Evolutionary conservation across 805 yeast genomes (phyloP).

Genomic region (Candida endomychidarum): DNA sequence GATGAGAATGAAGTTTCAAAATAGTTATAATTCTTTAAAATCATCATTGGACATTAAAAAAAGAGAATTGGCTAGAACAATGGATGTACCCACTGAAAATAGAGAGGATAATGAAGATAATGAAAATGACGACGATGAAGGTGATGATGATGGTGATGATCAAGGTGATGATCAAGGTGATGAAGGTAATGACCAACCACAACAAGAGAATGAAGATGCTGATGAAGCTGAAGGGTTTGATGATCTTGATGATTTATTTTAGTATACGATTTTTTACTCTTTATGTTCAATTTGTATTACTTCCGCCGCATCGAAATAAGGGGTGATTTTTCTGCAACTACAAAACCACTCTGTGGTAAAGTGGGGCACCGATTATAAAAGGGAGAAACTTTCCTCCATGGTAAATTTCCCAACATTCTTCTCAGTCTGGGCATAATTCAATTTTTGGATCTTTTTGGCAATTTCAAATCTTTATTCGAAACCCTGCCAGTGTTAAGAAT

Average conservation of each 20-base stretch:
- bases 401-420: no score
- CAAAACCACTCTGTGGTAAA: no score
- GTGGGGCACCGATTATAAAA: no score
- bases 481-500: no score
- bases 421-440: no score
- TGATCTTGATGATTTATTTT: constrained; percentile 41
- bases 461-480: no score
- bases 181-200: no score
- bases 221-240: constrained; percentile 22
- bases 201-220: constrained; percentile 19
- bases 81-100: constrained; percentile 24
- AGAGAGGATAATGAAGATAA: constrained; percentile 26
- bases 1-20: constrained; percentile 81
- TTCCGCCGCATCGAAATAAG: no score
- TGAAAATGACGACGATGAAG: constrained; percentile 28
- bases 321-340: no score
- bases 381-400: no score
- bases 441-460: no score
- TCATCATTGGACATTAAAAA: constrained; percentile 80
- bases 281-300: no score
- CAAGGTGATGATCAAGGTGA: constrained; percentile 26
- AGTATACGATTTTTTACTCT: constrained; percentile 1
- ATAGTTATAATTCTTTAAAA: constrained; percentile 73
- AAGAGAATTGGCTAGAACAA: constrained; percentile 50
- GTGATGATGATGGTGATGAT: constrained; percentile 30